Evolutionary conservation across 129 eudicot genomes (phyloP), one percentile per base, ranked within the genome.

Genomic region (Ambrosia trifida): DNA sequence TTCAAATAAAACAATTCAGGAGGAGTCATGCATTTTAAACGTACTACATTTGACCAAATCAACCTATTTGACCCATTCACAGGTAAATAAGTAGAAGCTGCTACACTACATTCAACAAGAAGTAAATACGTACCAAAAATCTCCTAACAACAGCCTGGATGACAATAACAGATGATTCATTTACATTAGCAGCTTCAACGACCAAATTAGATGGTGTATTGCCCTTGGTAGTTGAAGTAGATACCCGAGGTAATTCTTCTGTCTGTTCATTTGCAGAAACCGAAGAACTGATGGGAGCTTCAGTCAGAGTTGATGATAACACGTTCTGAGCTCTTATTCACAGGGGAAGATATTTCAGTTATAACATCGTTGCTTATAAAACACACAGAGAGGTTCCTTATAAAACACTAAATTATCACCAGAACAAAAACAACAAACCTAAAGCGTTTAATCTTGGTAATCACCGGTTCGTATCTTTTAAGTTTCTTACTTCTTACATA

Each of bases 121-220:
- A 49, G 51, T 85, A 50, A 69, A 63, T 1, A 11, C 60, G 0
- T 70, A 92, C 98, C 95, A 89, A 73, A 56, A 77, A 67, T 69
- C 84, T 80, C 79, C 96, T 79, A 64, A 92, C 75, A 72, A 86
- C 85, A 61, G 84, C 16, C 85, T 92, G 98, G 71, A 92, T 89
- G 35, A 81, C 49, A 66, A 79, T 73, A 51, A 41, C 53, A 33
- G 35, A 76, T 61, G 87, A 65, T 80, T 86, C 98, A 67, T 72
- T 76, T 62, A 63, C 85, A 47, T 50, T 69, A 17, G 36, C 58
- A 69, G 44, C 54, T 10, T 74, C 24, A 16, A 60, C 50, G 12
- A 59, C 18, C 65, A 59, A 59, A 59, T 74, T 79, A 45, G 83
- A 60, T 10, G 43, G 53, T 1, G 36, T 49, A 73, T 33, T 56